A percentile compares a stretch with the other conserved stretches of the same genome.
These are phyloP conservation scores for Halophytophthora polymorphica DNA, from an alignment of 352 stramenopile genomes.

Conservation along the genomic window DNA sequence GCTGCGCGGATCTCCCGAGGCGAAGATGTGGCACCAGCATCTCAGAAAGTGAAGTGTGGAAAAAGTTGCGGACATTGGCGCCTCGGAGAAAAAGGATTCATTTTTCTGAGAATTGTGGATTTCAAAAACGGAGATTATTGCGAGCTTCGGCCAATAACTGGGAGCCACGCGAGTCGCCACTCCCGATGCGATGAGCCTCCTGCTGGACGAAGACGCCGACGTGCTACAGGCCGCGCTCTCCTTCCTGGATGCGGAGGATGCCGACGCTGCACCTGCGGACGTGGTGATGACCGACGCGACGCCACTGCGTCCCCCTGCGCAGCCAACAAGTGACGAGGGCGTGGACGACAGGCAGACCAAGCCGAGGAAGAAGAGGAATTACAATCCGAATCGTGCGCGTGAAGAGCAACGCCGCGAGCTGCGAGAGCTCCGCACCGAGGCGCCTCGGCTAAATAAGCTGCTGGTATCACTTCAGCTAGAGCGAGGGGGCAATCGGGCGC, in stretches of 20 bases:
- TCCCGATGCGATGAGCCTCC: neutral
- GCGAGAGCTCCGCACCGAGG: constrained; percentile 11
- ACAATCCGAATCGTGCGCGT: constrained; percentile 28
- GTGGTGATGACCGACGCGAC: too few species aligned
- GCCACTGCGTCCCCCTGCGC: neutral
- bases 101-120: too few species aligned
- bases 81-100: too few species aligned
- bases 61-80: too few species aligned
- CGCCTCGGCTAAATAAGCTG: constrained; percentile 12
- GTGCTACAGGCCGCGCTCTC: constrained; percentile 24
- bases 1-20: too few species aligned
- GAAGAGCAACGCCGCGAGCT: constrained; percentile 18
- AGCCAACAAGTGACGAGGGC: neutral
- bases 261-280: neutral
- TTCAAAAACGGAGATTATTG: too few species aligned
- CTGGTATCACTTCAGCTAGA: constrained; percentile 11
- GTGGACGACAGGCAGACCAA: neutral
- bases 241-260: constrained; percentile 23
- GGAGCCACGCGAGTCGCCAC: neutral
- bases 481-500: neutral
- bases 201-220: constrained; percentile 20
- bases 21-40: too few species aligned
- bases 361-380: constrained; percentile 15
- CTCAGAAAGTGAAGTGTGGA: too few species aligned
- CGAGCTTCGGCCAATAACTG: neutral